Evolutionary conservation across 2,329 filamentous ascomycete species (phyloP), one percentile per base, ranked within the genome.

Genomic region (Pseudocercospora pini-densiflorae): DNA sequence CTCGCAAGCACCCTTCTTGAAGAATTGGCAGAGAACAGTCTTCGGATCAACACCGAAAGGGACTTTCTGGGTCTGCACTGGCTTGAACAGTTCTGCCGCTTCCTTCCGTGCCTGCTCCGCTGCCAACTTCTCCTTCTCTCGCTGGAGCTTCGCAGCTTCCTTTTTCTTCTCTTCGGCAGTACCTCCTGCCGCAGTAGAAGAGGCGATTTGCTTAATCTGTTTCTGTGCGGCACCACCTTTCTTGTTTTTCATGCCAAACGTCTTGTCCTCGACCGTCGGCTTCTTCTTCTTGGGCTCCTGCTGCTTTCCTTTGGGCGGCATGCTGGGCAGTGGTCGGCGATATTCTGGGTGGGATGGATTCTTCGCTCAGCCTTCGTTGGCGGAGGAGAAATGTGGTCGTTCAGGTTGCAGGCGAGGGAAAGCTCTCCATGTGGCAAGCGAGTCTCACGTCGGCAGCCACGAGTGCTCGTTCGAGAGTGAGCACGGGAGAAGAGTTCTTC

Each of bases 231-330:
- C 90, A 64, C 89, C 91, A 73, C 95, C 95, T 86, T 97, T 99
- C 85, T 99, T 99, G 79, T 99, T 99, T 84, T 99, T 99, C 95
- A 99, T 98, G 75, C 95, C 95, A 86, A 99, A 99, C 58, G 95
- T 97, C 84, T 94, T 95, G 85, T 99, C 95, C 9, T 73, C 75
- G 70, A 95, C 93, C 70, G 93, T 92, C 53, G 85, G 76, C 82
- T 93, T 93, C 73, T 79, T 78, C 72, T 80, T 79, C 76, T 83
- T 82, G 64, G 82, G 81, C 76, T 78, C 77, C 70, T 81, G 78
- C 58, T 80, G 78, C 75, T 81, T 81, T 68, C 78, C 77, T 79
- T 93, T 93, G 66, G 91, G 91, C 79, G 91, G 84, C 91, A 94
- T 93, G 75, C 75, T 88, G 83, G 81, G 67, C 57, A 66, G 62